These are phyloP conservation scores for Besnoitia besnoiti DNA, from an alignment of 169 alveolate species.

Conservation along the genomic window DNA sequence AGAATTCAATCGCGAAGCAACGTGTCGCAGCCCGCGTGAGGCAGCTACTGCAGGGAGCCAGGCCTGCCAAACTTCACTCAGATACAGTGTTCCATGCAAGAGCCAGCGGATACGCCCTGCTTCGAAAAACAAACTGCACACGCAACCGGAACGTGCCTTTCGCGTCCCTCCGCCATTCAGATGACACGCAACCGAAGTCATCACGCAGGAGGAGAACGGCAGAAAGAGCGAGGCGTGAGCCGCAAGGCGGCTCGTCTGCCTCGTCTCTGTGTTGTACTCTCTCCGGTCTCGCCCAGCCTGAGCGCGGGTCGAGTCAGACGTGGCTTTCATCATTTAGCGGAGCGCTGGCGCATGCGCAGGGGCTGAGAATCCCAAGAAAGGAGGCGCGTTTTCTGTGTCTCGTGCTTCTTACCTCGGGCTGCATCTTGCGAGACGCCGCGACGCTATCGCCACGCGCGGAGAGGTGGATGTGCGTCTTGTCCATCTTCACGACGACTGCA, in stretches of 20 bases:
- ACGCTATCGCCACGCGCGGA: conserved; percentile 34
- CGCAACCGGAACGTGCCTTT: too few species aligned
- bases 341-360: neutral
- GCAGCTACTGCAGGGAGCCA: too few species aligned
- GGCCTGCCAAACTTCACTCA: too few species aligned
- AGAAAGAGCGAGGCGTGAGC: neutral
- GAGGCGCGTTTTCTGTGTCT: neutral
- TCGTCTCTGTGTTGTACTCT: neutral
- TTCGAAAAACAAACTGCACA: too few species aligned
- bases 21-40: too few species aligned
- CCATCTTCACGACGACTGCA: conserved; percentile 39
- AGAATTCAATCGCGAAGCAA: too few species aligned
- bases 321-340: neutral
- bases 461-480: conserved; percentile 11
- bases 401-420: neutral
- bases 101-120: too few species aligned
- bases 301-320: neutral
- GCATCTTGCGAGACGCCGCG: conserved; percentile 43
- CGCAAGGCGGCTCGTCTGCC: neutral
- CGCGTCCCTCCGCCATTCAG: too few species aligned
- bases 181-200: neutral
- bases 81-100: too few species aligned
- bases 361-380: neutral
- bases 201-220: neutral
- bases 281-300: neutral